Conservation (phyloP, 179 eudicot genomes). For the Corrigiola litoralis region DNA sequence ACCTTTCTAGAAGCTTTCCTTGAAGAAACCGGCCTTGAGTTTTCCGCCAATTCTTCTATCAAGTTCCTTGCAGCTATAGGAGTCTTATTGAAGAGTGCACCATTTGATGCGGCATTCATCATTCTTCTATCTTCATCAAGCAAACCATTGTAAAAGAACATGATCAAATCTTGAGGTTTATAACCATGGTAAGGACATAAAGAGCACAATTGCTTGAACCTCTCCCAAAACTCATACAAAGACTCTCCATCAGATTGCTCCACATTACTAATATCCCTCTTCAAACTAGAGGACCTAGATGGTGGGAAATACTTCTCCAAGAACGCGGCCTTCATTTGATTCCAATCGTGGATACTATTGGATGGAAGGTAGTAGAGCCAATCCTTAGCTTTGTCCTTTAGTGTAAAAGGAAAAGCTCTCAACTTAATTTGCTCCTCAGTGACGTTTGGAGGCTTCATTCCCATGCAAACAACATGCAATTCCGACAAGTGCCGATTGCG, state of each 20-base stretch:
- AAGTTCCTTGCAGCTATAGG: not conserved
- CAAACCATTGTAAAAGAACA: not conserved
- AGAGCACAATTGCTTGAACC: not conserved
- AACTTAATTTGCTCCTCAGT: not conserved
- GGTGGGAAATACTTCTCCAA: constrained; percentile 6
- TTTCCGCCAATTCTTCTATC: not conserved
- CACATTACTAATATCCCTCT: constrained; percentile 2
- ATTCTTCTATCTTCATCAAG: not conserved
- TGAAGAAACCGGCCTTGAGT: not conserved
- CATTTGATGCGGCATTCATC: not conserved
- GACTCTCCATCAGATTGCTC: not conserved
- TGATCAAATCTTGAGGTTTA: not conserved
- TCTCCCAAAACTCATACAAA: constrained; percentile 2
- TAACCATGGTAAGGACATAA: not conserved
- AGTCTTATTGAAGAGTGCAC: not conserved
- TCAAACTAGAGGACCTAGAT: not conserved
- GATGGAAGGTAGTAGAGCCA: constrained; percentile 15
- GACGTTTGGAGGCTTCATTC: not conserved
- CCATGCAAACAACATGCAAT: no score
- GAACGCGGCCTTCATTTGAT: not conserved
- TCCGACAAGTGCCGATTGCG: no score
- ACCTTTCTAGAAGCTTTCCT: not conserved
- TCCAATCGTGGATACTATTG: not conserved
- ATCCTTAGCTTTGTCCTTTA: not conserved
- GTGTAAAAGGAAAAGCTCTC: constrained; percentile 12